These are phyloP conservation scores for Linanthus parryae DNA, from an alignment of 148 eudicot species.

Conservation along the genomic window DNA sequence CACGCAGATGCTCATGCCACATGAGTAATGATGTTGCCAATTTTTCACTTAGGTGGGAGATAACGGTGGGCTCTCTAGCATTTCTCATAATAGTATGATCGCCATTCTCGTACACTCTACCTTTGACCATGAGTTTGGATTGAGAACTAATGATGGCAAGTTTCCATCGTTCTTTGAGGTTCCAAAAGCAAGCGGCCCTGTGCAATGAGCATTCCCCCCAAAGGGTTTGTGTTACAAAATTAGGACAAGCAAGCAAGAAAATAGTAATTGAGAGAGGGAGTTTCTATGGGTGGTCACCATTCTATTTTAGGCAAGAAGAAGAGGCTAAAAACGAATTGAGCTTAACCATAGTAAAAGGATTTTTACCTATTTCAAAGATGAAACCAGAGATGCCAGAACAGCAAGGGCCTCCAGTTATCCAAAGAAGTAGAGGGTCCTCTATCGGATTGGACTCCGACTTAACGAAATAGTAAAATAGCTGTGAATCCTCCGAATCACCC, in stretches of 20 bases:
- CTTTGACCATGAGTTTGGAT: constrained; percentile 52
- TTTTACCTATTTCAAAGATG: too few relatives aligned
- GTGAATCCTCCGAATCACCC: constrained; percentile 31
- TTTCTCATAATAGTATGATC: too few relatives aligned
- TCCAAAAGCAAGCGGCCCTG: constrained; percentile 44
- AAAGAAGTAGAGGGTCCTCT: constrained; percentile 34
- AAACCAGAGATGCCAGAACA: constrained; percentile 22
- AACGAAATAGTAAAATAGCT: constrained; percentile 46
- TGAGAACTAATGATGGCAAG: constrained; percentile 27
- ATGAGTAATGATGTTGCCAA: too few relatives aligned
- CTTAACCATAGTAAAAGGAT: too few relatives aligned
- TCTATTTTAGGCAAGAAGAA: too few relatives aligned
- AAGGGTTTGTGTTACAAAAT: too few relatives aligned
- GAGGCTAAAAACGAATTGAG: too few relatives aligned
- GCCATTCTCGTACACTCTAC: not conserved
- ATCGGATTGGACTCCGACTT: constrained; percentile 38
- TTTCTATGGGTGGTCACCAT: too few relatives aligned
- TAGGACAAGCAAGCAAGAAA: too few relatives aligned
- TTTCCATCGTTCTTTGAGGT: constrained; percentile 19
- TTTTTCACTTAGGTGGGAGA: too few relatives aligned
- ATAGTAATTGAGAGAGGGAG: too few relatives aligned
- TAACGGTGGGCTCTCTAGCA: too few relatives aligned
- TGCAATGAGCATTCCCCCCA: not conserved
- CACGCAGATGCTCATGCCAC: not conserved
- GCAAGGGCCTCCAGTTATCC: constrained; percentile 53